These are phyloP conservation scores for Anaeromyces robustus DNA, from an alignment of 192 early-diverging fungal species.

Conservation along the genomic window DNA sequence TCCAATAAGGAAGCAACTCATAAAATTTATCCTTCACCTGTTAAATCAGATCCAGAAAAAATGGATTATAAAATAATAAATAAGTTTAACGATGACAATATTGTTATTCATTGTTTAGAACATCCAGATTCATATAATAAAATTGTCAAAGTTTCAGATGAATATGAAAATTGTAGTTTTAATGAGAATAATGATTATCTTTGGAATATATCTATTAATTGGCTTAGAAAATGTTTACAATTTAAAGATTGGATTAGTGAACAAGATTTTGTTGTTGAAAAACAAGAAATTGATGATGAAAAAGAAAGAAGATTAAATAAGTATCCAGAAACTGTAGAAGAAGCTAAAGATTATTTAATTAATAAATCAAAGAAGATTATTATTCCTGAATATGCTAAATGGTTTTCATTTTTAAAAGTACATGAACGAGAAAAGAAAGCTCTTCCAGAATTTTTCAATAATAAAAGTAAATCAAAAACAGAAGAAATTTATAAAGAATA, in stretches of 20 bases:
- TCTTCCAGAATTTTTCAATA: slow-evolving; percentile 92
- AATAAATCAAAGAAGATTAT: slow-evolving; percentile 6
- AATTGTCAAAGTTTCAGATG: not conserved
- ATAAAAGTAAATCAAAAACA: slow-evolving; percentile 85
- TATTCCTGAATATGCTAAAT: slow-evolving; percentile 77
- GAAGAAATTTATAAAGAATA: slow-evolving; percentile 80
- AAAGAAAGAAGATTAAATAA: slow-evolving; percentile 7
- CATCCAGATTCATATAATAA: not conserved
- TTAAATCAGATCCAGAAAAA: not conserved
- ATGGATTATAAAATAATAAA: not conserved
- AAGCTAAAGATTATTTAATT: slow-evolving; percentile 1
- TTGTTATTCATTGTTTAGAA: not conserved
- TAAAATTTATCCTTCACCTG: not conserved
- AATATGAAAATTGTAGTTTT: not conserved
- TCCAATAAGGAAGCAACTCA: not conserved
- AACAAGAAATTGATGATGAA: slow-evolving; percentile 14
- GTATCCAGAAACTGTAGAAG: not conserved
- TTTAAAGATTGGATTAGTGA: slow-evolving; percentile 76
- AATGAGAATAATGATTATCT: slow-evolving; percentile 25
- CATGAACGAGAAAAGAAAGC: slow-evolving; percentile 76
- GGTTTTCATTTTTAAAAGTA: slow-evolving; percentile 70
- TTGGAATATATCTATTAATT: slow-evolving; percentile 57
- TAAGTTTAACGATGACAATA: not conserved
- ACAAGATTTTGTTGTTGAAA: slow-evolving; percentile 58
- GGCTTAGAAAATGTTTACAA: slow-evolving; percentile 54